Conservation (phyloP, 495 filamentous ascomycete species). For the Pyrenula aspistea region DNA sequence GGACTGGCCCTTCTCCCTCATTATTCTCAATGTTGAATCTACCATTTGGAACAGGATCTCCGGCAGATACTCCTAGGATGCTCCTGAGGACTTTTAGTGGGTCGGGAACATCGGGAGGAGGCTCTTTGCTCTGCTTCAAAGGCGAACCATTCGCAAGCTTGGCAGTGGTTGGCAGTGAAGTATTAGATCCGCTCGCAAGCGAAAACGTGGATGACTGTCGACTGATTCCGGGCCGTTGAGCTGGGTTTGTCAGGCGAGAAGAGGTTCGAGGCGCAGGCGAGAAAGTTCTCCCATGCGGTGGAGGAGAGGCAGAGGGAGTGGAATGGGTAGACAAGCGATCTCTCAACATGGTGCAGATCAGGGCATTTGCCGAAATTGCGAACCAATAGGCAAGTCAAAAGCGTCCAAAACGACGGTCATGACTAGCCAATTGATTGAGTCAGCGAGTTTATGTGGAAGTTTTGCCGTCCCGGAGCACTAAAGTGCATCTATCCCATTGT, state of each 20-base stretch:
- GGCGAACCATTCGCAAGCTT: constrained; percentile 53
- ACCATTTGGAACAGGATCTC: constrained; percentile 18
- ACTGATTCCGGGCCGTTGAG: constrained; percentile 44
- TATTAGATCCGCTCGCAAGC: constrained; percentile 57
- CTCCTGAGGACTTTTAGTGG: constrained; percentile 60
- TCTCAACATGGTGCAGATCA: constrained; percentile 57
- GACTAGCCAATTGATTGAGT: too few relatives aligned
- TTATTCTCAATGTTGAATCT: constrained; percentile 1
- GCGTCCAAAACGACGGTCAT: too few relatives aligned
- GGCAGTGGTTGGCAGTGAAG: constrained; percentile 52
- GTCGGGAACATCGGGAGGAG: constrained; percentile 44
- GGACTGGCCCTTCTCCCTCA: constrained; percentile 20
- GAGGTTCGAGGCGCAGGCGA: constrained; percentile 59
- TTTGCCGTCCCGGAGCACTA: too few relatives aligned
- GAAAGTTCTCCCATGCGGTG: constrained; percentile 46
- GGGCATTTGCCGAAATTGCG: too few relatives aligned
- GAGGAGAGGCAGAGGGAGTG: constrained; percentile 46
- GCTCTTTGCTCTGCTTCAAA: constrained; percentile 42
- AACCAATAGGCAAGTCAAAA: too few relatives aligned
- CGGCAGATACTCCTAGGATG: constrained; percentile 48
- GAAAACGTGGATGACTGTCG: constrained; percentile 59
- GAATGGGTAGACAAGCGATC: constrained; percentile 72
- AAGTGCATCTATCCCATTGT: too few relatives aligned
- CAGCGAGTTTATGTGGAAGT: too few relatives aligned
- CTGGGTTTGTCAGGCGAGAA: constrained; percentile 40